Base-by-base conservation (phyloP, 2,329 filamentous ascomycete species). In the Aspergillus clavatus region DNA sequence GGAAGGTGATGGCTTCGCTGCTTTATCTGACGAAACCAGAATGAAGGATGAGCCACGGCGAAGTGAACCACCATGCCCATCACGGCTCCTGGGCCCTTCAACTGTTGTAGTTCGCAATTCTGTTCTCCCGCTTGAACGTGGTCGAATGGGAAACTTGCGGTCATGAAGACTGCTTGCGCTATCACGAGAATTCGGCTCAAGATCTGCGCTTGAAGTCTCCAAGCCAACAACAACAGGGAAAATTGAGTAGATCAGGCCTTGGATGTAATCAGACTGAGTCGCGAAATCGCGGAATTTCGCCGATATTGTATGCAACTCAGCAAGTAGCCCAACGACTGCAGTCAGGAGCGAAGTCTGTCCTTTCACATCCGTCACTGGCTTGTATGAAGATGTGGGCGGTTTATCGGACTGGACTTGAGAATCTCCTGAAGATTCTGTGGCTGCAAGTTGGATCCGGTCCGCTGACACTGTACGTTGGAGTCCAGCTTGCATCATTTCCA, bases 21-120 rank as follows among this genome's bases (percentile, higher is more conserved):
- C 73, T 45, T 80, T 80, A 45, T 87, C 81, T 2, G 87, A 79
- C 5, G 87, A 89, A 18, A 98, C 76, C 1, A 98, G 78, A 23
- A 97, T 83, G 63, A 97, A 98, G 0, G 91, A 96, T 0, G 91
- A 96, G 1, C 87, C 85, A 56, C 90, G 82, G 26, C 84, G 82
- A 21, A 94, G 74, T 16, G 83, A 80, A 5, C 82, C 80, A 0
- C 84, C 81, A 48, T 76, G 66, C 29, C 69, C 60, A 21, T 63
- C 58, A 8, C 56, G 69, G 14, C 71, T 74, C 11, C 73, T 72
- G 27, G 76, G 44, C 67, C 70, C 42, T 67, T 78, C 38, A 67
- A 80, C 76, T 4, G 80, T 84, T 14, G 82, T 80, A 3, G 87
- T 90, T 51, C 86, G 81, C 16, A 96, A 80, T 26, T 91, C 85